A percentile compares a stretch with the other conserved stretches of the same genome.
Conservation (phyloP, 1,284 basidiomycete species). For the Apiotrichum montevideense region DNA sequence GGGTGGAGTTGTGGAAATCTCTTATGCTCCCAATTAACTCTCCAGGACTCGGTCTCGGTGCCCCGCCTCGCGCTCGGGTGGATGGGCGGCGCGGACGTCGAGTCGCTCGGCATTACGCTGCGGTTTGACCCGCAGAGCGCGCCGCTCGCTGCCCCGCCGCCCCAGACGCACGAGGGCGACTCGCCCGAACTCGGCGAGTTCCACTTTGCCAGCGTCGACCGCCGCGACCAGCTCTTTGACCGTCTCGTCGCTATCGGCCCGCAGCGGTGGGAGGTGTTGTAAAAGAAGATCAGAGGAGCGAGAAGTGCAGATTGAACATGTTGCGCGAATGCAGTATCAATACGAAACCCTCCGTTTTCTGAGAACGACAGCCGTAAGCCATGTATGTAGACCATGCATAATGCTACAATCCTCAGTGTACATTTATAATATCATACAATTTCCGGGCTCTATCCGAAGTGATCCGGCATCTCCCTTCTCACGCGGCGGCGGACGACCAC, state of each 20-base stretch:
- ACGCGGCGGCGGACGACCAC: conserved; percentile 35
- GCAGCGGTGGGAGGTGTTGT: conserved; percentile 48
- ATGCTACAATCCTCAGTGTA: no score
- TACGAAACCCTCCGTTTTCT: no score
- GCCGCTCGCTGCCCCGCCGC: background rate
- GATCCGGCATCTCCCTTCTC: conserved; percentile 26
- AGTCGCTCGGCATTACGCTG: conserved; percentile 43
- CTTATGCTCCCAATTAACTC: background rate
- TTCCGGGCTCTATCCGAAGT: no score
- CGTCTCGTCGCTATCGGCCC: conserved; percentile 45
- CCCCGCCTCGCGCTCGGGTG: conserved; percentile 46
- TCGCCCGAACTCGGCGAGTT: conserved; percentile 7
- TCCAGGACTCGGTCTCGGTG: conserved; percentile 36
- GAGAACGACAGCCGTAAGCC: no score
- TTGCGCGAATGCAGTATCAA: no score
- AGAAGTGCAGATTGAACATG: no score
- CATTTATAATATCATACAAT: no score
- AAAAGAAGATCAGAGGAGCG: background rate
- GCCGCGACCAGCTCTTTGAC: conserved; percentile 48
- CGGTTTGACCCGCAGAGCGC: background rate
- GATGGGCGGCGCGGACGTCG: conserved; percentile 45
- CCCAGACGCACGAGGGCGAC: background rate
- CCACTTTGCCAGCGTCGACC: conserved; percentile 43
- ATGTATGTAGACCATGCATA: no score
- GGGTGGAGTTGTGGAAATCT: background rate